A percentile compares a stretch with the other conserved stretches of the same genome.
phyloP scores from a whole-genome alignment of 129 eudicot species.

The Tagetes patula region DNA sequence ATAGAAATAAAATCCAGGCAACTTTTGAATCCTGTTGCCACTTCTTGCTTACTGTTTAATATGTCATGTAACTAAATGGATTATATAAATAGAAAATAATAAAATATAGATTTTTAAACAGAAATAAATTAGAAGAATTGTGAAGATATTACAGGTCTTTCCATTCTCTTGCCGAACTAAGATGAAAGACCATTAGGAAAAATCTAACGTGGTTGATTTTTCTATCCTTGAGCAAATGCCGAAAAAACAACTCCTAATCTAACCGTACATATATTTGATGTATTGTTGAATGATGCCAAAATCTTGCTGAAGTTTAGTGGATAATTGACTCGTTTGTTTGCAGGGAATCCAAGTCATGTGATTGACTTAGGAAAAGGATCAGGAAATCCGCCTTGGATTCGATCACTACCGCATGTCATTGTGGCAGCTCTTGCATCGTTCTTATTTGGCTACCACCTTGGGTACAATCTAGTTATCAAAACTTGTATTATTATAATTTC shows the following conservation, averaged over 20 bases:
- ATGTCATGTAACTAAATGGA: background rate
- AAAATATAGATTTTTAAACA: too few species aligned
- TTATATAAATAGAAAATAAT: background rate
- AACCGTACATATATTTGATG: too few species aligned
- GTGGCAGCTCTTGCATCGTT: slow-evolving; percentile 79
- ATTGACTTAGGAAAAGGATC: slow-evolving; percentile 46
- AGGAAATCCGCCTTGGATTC: slow-evolving; percentile 75
- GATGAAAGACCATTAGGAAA: background rate
- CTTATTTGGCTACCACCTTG: slow-evolving; percentile 83
- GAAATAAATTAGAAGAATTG: background rate
- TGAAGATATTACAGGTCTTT: too few species aligned
- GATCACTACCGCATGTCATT: slow-evolving; percentile 74
- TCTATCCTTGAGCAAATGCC: background rate
- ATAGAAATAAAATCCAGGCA: background rate
- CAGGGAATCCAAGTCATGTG: slow-evolving; percentile 39
- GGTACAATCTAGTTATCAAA: slow-evolving; percentile 40
- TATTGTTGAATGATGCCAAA: too few species aligned
- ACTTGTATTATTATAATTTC: slow-evolving; percentile 1
- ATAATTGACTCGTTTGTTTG: slow-evolving; percentile 21
- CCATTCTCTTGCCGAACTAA: too few species aligned
- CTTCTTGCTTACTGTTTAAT: slow-evolving; percentile 4
- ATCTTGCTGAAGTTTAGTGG: background rate
- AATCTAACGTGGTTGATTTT: background rate
- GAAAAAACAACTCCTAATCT: background rate
- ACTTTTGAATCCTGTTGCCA: background rate